These are phyloP conservation scores for Plenodomus biglobosus DNA, from an alignment of 2,329 filamentous ascomycete species.

Conservation along the genomic window DNA sequence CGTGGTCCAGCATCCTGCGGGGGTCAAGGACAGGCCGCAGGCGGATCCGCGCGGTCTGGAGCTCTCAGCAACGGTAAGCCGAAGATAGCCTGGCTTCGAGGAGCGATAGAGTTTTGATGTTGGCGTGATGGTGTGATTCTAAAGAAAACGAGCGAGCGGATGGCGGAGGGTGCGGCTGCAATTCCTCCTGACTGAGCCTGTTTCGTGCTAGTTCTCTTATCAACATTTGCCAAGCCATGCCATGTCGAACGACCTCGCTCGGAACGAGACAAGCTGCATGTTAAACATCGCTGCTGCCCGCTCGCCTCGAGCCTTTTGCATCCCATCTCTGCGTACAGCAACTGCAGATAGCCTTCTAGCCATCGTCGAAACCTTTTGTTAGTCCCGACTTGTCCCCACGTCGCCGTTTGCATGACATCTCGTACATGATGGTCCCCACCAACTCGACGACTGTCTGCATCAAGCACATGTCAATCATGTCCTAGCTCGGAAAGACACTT, in stretches of 20 bases:
- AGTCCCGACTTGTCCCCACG: not conserved
- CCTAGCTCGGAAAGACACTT: no score
- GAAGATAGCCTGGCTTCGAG: constrained; percentile 30
- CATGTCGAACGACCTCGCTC: no score
- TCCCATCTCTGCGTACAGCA: not conserved
- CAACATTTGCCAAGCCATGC: not conserved
- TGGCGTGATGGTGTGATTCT: constrained; percentile 25
- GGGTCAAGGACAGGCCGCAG: constrained; percentile 12
- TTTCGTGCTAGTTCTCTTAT: constrained; percentile 2
- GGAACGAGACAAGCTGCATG: constrained; percentile 1
- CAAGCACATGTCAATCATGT: no score
- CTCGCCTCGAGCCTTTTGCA: not conserved
- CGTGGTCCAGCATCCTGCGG: constrained; percentile 26
- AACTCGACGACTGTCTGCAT: no score
- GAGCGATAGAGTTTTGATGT: constrained; percentile 6
- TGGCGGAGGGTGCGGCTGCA: constrained; percentile 8
- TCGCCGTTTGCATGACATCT: no score
- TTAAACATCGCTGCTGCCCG: not conserved
- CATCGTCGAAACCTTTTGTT: no score
- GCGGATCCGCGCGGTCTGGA: constrained; percentile 14
- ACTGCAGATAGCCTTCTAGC: no score
- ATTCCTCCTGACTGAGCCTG: constrained; percentile 1
- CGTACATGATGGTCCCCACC: no score
- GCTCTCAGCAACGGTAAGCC: constrained; percentile 25
- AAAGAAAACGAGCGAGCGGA: constrained; percentile 12